These are phyloP conservation scores for Sequoia sempervirens DNA, from an alignment of 75 land plant species.

Conservation along the genomic window DNA sequence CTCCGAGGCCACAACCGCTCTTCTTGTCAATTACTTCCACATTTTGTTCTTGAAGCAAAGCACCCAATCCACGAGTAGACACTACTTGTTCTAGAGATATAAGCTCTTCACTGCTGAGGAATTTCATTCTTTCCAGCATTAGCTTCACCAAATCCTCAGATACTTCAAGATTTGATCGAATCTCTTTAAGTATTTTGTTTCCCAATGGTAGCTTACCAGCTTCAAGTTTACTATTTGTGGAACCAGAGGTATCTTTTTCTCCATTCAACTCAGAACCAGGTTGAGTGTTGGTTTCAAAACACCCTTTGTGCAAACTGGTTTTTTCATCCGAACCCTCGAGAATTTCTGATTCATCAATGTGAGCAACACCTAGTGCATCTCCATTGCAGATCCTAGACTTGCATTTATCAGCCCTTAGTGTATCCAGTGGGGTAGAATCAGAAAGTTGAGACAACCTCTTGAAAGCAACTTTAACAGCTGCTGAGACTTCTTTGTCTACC, in stretches of 20 bases:
- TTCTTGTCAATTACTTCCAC: conserved; percentile 18
- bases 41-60: conserved; percentile 25
- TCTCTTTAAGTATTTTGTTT: background rate
- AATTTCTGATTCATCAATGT: conserved; percentile 14
- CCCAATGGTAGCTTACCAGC: background rate
- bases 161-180: background rate
- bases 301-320: background rate
- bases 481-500: conserved; percentile 41
- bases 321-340: background rate
- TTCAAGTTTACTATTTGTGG: background rate
- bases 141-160: conserved; percentile 5
- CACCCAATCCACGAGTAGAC: conserved; percentile 40
- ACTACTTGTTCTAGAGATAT: conserved; percentile 26
- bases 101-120: conserved; percentile 17
- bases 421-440: background rate
- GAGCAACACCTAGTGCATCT: background rate
- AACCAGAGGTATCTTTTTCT: background rate
- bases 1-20: conserved; percentile 12
- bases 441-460: conserved; percentile 1
- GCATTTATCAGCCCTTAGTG: background rate
- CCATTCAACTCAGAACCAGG: conserved; percentile 12
- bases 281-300: conserved; percentile 21
- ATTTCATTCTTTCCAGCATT: conserved; percentile 24
- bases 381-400: background rate
- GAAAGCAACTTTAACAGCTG: conserved; percentile 31